Base-by-base conservation (phyloP, 169 alveolate species). In the Plasmodium adleri region DNA sequence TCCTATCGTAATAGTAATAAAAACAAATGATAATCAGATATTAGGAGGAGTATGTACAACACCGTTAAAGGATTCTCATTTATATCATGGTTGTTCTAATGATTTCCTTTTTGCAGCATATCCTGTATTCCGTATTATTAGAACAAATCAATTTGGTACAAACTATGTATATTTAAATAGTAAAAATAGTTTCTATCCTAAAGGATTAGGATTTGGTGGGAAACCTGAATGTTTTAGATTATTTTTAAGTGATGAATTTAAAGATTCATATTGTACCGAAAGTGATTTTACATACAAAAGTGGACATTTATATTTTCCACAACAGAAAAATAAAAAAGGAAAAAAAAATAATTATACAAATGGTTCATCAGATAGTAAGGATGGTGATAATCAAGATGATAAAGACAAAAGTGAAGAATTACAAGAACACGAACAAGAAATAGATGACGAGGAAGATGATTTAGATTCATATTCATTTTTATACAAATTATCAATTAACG, bases 191-290 rank as follows among this genome's bases (percentile, higher is more conserved):
- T 86, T 86, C 15, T 86, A 86, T 52, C 92, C 92, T 9, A 86
- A 86, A 52, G 92, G 92, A 6, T 64, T 86, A 62, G 88, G 92
- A 3, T 86, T 86, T 43, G 92, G 88, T 28, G 92, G 92, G 26
- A 86, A 54, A 86, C 52, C 92, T 13, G 92, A 86, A 73, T 86
- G 92, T 15, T 86, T 86, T 64, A 45, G 92, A 60, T 39, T 86
- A 28, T 86, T 86, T 86, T 64, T 86, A 22, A 86, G 92, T 72
- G 88, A 86, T 6, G 88, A 86, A 86, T 86, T 86, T 86, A 86
- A 86, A 28, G 76, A 86, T 3, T 86, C 92, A 13, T 86, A 86
- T 52, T 86, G 92, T 86, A 86, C 92, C 12, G 78, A 86, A 32
- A 54, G 75, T 5, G 92, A 86, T 86, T 86, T 71, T 12, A 86